A percentile compares a stretch with the other conserved stretches of the same genome.
Evolutionary conservation across 2,329 filamentous ascomycete genomes (phyloP).

Genomic region (Hypoxylon sp.): DNA sequence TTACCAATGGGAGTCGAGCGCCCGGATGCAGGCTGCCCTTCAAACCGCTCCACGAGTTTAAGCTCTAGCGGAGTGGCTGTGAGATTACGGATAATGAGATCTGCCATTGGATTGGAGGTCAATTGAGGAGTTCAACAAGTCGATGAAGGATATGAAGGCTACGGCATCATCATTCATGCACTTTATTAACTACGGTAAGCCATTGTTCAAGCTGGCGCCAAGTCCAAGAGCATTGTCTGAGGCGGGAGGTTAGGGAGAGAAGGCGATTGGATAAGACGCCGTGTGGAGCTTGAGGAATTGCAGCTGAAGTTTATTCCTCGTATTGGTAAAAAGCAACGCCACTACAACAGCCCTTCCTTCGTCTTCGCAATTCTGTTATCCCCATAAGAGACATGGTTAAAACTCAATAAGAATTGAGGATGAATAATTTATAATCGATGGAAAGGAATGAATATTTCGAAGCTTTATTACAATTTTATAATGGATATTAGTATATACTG

Average conservation of each 20-base stretch:
- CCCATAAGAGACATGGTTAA: no score
- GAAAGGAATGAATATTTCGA: no score
- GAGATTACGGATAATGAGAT: conserved; percentile 85
- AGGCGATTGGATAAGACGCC: conserved; percentile 28
- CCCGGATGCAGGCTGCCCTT: conserved; percentile 63
- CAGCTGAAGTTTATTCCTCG: conserved; percentile 34
- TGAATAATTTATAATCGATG: no score
- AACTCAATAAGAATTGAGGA: no score
- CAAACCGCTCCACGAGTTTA: conserved; percentile 80
- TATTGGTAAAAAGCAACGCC: conserved; percentile 19
- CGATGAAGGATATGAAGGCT: conserved; percentile 20
- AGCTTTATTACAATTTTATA: no score
- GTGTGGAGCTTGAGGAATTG: conserved; percentile 25
- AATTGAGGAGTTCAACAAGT: conserved; percentile 17
- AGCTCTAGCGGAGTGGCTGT: conserved; percentile 81
- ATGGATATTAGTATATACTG: background rate
- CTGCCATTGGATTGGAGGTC: conserved; percentile 58
- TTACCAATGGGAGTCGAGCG: conserved; percentile 62
- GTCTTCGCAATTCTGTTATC: background rate
- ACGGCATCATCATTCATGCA: conserved; percentile 35
- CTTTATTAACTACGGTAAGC: conserved; percentile 24
- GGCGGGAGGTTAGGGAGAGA: conserved; percentile 21
- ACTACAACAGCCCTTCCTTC: background rate
- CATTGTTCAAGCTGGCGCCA: conserved; percentile 24
- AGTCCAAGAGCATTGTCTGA: conserved; percentile 29